Evolutionary conservation across 345 rosid genomes (phyloP), one percentile per base, ranked within the genome.

Genomic region (Salix udensis): DNA sequence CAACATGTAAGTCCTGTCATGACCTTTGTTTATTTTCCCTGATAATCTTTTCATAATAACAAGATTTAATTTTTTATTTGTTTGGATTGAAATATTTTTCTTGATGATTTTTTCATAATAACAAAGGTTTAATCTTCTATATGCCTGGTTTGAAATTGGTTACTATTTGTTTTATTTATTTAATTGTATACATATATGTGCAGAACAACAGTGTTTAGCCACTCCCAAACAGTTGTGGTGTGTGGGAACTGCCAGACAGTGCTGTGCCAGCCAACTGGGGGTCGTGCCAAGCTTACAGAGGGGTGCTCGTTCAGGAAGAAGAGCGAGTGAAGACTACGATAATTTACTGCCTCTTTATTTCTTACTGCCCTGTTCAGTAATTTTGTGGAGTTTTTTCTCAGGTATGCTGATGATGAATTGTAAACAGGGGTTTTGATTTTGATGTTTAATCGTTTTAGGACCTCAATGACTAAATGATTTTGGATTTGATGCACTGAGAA

Each of bases 201-300:
- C 76, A 73, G 76, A 73, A 73, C 76, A 14, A 73, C 76, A 15
- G 76, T 73, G 21, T 73, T 73, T 40, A 73, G 76, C 28, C 76
- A 73, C 18, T 73, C 76, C 4, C 75, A 72, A 72, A 72, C 75
- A 5, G 75, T 72, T 3, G 75, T 72, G 50, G 75, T 72, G 50
- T 73, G 76, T 40, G 76, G 76, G 30, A 73, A 73, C 55, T 73
- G 76, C 68, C 76, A 73, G 68, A 60, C 67, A 5, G 76, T 73
- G 4, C 42, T 73, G 68, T 73, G 76, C 76, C 76, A 73, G n/a
- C 76, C 76, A 7, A 62, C 76, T n/a, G 76, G 76, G 14, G 76
- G 76, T n/a, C 76, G 76, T 60, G 76, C 76, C 36, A 73, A 65
- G 68, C 68, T 73, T 73, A 72, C 75, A 36, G 75, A 72, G 50